phyloP scores from a whole-genome alignment of 176 grass and related monocot genomes.

The Panicum miliaceum region DNA sequence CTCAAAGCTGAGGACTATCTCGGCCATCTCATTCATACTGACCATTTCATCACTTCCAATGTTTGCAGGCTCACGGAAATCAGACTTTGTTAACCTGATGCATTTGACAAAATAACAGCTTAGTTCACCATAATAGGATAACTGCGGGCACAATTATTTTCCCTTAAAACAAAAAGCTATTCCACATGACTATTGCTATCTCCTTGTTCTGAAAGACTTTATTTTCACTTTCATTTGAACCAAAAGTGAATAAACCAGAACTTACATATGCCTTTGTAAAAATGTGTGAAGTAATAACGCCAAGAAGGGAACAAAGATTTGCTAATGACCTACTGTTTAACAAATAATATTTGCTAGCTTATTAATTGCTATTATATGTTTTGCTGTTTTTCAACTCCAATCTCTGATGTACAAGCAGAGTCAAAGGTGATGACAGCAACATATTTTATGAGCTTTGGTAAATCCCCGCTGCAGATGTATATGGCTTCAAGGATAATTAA shows the following conservation, averaged over 20 bases:
- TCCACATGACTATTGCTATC: neutral
- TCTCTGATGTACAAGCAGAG: conserved; percentile 38
- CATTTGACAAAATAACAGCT: conserved; percentile 17
- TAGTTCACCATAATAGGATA: neutral
- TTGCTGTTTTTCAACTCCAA: conserved; percentile 34
- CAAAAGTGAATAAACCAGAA: conserved; percentile 20
- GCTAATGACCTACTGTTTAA: neutral
- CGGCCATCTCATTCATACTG: conserved; percentile 79
- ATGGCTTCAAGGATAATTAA: conserved; percentile 5
- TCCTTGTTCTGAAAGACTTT: neutral
- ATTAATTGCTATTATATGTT: neutral
- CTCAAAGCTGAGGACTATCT: conserved; percentile 60
- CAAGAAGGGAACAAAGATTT: neutral
- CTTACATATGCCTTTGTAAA: neutral
- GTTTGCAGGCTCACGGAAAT: conserved; percentile 78
- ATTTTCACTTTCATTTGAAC: neutral
- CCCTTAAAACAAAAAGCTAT: neutral
- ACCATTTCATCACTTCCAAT: conserved; percentile 80
- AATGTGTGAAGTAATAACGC: conserved; percentile 3
- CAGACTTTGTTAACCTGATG: conserved; percentile 64
- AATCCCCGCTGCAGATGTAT: neutral
- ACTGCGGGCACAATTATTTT: neutral
- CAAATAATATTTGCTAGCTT: neutral
- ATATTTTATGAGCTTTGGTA: conserved; percentile 16
- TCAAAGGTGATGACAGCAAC: conserved; percentile 31